These are phyloP conservation scores for Fusarium sp. DNA, from an alignment of 2,329 filamentous ascomycete species.

Conservation along the genomic window DNA sequence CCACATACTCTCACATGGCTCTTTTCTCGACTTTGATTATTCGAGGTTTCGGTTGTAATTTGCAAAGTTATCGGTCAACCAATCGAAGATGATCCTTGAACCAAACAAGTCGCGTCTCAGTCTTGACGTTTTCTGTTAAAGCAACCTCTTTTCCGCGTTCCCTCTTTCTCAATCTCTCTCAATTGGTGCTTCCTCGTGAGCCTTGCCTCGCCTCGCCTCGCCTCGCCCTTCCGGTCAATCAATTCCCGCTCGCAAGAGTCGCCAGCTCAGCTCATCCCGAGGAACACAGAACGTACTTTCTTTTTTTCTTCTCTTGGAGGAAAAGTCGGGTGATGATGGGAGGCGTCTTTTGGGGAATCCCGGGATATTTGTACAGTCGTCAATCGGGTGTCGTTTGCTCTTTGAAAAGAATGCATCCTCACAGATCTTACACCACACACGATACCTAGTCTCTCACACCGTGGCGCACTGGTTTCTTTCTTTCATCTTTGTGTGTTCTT, in stretches of 20 bases:
- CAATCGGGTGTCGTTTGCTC: constrained; percentile 44
- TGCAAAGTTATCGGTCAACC: constrained; percentile 65
- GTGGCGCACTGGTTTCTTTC: constrained; percentile 37
- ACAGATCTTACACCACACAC: constrained; percentile 35
- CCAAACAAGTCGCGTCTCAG: constrained; percentile 44
- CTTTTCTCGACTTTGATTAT: constrained; percentile 50
- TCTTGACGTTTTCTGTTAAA: constrained; percentile 44
- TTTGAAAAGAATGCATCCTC: constrained; percentile 47
- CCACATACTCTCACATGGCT: constrained; percentile 57
- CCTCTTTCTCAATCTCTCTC: constrained; percentile 41
- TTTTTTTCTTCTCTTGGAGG: constrained; percentile 44
- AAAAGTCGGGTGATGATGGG: constrained; percentile 47
- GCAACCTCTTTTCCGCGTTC: constrained; percentile 39
- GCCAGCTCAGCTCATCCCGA: constrained; percentile 42
- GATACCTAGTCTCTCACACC: constrained; percentile 31
- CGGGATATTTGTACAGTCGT: constrained; percentile 47
- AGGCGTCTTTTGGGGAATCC: constrained; percentile 47
- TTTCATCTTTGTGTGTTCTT: constrained; percentile 16
- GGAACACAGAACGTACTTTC: constrained; percentile 44
- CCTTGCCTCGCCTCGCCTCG: not conserved
- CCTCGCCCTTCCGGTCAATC: constrained; percentile 23
- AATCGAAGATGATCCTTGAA: constrained; percentile 66
- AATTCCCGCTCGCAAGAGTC: constrained; percentile 29
- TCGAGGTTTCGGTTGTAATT: constrained; percentile 69
- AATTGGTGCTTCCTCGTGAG: constrained; percentile 48